These are phyloP conservation scores for Agrocybe praecox DNA, from an alignment of 768 basidiomycete species.

Conservation along the genomic window DNA sequence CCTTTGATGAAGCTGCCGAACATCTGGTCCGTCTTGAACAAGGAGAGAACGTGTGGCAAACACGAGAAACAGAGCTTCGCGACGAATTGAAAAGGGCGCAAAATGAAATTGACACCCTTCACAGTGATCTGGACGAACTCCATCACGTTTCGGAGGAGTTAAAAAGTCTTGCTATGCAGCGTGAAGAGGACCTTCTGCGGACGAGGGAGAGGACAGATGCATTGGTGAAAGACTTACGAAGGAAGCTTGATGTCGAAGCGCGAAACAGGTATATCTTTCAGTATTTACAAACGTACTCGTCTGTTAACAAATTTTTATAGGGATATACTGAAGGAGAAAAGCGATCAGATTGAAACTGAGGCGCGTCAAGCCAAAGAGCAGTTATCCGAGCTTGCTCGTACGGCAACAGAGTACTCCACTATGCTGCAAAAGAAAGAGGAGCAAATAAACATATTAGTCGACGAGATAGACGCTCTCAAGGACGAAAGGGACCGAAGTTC, in stretches of 20 bases:
- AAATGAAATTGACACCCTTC: constrained; percentile 58
- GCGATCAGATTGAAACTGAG: constrained; percentile 66
- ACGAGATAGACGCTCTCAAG: constrained; percentile 57
- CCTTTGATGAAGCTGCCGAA: constrained; percentile 84
- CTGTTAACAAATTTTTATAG: constrained; percentile 36
- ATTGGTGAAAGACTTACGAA: constrained; percentile 66
- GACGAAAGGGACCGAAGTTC: constrained; percentile 54
- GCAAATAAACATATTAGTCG: constrained; percentile 55
- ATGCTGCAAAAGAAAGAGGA: constrained; percentile 81
- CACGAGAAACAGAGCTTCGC: constrained; percentile 63
- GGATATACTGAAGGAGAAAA: constrained; percentile 61
- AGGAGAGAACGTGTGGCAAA: constrained; percentile 69
- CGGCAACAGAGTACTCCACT: constrained; percentile 72
- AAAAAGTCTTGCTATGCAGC: constrained; percentile 64
- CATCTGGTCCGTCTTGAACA: constrained; percentile 82
- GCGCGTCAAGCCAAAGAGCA: constrained; percentile 76
- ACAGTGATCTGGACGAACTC: constrained; percentile 61
- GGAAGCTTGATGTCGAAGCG: constrained; percentile 65
- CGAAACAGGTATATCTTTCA: constrained; percentile 56
- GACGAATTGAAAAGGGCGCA: constrained; percentile 61
- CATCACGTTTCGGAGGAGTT: constrained; percentile 71
- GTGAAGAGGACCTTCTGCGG: constrained; percentile 79
- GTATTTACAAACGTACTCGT: background rate
- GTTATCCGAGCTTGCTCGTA: constrained; percentile 74
- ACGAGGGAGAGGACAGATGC: constrained; percentile 76